phyloP scores from a whole-genome alignment of 106 monocot genomes.

The Allium cepa region DNA sequence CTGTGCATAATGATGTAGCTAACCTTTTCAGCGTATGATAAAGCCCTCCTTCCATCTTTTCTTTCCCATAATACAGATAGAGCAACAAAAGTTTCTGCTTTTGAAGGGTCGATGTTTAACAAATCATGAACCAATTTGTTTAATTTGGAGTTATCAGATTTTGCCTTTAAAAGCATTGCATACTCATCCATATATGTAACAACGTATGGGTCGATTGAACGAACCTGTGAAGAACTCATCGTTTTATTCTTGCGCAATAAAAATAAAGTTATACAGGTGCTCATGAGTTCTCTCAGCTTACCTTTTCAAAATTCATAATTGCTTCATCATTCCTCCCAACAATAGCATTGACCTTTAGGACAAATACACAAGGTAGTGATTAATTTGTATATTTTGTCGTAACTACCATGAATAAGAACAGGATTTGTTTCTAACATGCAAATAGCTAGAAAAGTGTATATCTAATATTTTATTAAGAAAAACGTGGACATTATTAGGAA shows the following conservation, averaged over 20 bases:
- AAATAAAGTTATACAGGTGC: background rate
- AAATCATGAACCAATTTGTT: conserved; percentile 95
- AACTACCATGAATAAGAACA: too few species aligned
- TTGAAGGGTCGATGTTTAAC: conserved; percentile 74
- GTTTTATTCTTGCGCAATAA: background rate
- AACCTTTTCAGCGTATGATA: conserved; percentile 95
- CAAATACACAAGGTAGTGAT: conserved; percentile 5
- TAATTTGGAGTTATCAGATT: conserved; percentile 68
- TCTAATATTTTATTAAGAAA: too few species aligned
- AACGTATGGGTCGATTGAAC: conserved; percentile 80
- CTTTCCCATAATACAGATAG: conserved; percentile 86
- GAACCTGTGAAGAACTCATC: conserved; percentile 42
- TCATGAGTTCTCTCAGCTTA: conserved; percentile 12
- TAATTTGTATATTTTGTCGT: background rate
- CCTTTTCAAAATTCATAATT: conserved; percentile 97
- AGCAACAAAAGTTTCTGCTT: conserved; percentile 78
- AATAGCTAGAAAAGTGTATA: too few species aligned
- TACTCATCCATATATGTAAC: conserved; percentile 99
- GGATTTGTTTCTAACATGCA: too few species aligned
- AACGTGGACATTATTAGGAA: too few species aligned
- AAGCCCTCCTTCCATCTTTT: conserved; percentile 88
- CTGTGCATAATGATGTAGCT: background rate
- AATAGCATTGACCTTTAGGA: conserved; percentile 81
- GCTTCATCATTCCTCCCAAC: conserved; percentile 91
- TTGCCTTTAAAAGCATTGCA: conserved; percentile 89